Base-by-base conservation (phyloP, 352 stramenopile genomes). In the Pythium folliculosum region DNA sequence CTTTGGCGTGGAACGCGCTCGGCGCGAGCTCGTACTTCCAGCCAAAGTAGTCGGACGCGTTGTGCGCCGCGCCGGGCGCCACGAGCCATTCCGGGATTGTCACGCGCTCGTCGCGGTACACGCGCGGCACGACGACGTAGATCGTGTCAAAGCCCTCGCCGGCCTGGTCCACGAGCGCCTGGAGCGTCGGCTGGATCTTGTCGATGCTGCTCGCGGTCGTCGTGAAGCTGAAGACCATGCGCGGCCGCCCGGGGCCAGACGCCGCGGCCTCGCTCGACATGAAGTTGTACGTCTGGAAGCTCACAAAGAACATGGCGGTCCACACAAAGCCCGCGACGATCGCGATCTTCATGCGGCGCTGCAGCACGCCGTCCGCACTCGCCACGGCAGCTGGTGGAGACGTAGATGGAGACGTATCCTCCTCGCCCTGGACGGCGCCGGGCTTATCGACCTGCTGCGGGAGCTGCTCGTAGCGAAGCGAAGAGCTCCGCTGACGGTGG, bases 141-240 rank as follows among this genome's bases (percentile, higher is more conserved):
- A 88, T 67, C 1, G 32, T 51, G 45, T 84, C 77, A 45, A 88
- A 88, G 0, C 68, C 69, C 25, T 76, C 65, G 23, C 70, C 70
- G 12, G 80, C 60, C 54, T 88, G 77, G 23, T 65, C 40, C 17
- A 88, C 32, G 14, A 84, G 55, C 14, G 77, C 73, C 27, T 81
- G 60, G 19, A 88, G 63, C n/a, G 70, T 80, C 19, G 63, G 63
- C 35, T 77, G 57, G 48, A 86, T 75, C 38, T 78, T 58, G 45
- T 65, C 48, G 45, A 83, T 81, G 19, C 77, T 60, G 19, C 58
- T 45, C 12, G 70, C 53, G 16, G 72, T 88, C 5, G 80, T 84
- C 19, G 80, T 88, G 62, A 88, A 84, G 70, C 80, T 88, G 61
- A 86, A 88, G 5, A 86, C 77, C 44, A 82, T 71, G 22, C 76